Evolutionary conservation across 2,329 filamentous ascomycete genomes (phyloP), one percentile per base, ranked within the genome.

Genomic region (Alternaria sp.): DNA sequence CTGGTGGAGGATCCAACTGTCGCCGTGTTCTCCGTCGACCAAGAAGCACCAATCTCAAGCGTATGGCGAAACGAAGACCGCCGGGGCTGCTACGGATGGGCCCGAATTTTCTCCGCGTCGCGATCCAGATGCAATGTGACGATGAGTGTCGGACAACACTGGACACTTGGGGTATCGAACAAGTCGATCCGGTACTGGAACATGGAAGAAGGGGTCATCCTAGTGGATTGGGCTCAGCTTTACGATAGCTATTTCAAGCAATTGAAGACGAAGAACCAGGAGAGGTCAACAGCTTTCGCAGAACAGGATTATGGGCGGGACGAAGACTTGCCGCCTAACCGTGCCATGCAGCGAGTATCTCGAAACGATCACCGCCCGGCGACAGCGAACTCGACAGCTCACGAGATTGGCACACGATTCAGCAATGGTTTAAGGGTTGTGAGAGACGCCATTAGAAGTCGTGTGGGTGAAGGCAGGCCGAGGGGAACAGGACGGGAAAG

Each of bases 21-120:
- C n/a, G 65, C 62, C 4, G 62, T 67, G 2, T 67, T 67, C 40
- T 67, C 65, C 13, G 21, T 54, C 17, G 26, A 26, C 25, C 65
- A 67, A 46, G 46, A 54, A 30, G 51, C 62, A 44, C 50, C 55
- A 7, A 49, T 62, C 7, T 44, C 59, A 28, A 52, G n/a, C 13
- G 26, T 28, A 19, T 67, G 57, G 62, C 54, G 21, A n/a, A 19
- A 40, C 6, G 44, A 60, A 19, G 32, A 15, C n/a, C 46, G 13
- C 19, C n/a, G 50, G 10, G 36, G 30, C 23, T 36, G 28, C 19
- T 55, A 40, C 25, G n/a, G 30, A 26, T 57, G 50, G 47, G 51
- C 60, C 17, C 60, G 52, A 7, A 32, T 57, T 15, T 49, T 64
- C 11, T n/a, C 32, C 10, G 40, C 15, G 2, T 21, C 44, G 10